These are phyloP conservation scores for Nigrospora osmanthi DNA, from an alignment of 2,329 filamentous ascomycete genomes.

Conservation along the genomic window DNA sequence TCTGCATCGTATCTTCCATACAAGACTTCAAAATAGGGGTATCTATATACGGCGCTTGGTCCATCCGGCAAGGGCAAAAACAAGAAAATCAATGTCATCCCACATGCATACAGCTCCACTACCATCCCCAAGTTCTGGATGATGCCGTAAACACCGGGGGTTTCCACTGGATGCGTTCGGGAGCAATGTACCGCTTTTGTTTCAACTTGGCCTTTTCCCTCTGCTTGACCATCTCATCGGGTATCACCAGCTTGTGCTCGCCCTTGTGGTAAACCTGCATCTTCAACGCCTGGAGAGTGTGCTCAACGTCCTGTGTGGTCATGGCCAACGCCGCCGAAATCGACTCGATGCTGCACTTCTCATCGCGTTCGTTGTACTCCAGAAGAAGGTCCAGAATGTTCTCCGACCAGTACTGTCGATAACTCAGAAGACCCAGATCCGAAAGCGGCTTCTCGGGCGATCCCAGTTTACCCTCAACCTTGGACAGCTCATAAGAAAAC, in stretches of 20 bases:
- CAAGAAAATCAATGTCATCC: too few relatives aligned
- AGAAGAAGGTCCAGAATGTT: slow-evolving; percentile 84
- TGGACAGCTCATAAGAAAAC: slow-evolving; percentile 94
- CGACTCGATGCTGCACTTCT: slow-evolving; percentile 76
- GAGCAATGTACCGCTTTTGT: slow-evolving; percentile 67
- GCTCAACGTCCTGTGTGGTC: slow-evolving; percentile 96
- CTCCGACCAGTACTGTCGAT: slow-evolving; percentile 96
- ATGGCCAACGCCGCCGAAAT: slow-evolving; percentile 76
- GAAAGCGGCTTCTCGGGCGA: slow-evolving; percentile 95
- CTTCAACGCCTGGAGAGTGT: slow-evolving; percentile 86
- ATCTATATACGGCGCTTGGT: too few relatives aligned
- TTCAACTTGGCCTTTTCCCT: slow-evolving; percentile 76
- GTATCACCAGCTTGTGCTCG: slow-evolving; percentile 91
- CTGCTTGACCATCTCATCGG: slow-evolving; percentile 72
- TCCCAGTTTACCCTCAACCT: slow-evolving; percentile 89
- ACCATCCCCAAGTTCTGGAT: slow-evolving; percentile 94
- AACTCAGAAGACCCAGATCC: slow-evolving; percentile 86
- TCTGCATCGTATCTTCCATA: background rate
- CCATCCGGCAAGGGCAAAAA: too few relatives aligned
- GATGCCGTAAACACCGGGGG: slow-evolving; percentile 90
- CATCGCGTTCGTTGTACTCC: slow-evolving; percentile 57
- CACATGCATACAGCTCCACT: slow-evolving; percentile 37
- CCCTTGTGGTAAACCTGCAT: slow-evolving; percentile 96
- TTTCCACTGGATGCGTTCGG: slow-evolving; percentile 82
- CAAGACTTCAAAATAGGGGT: too few relatives aligned